Percentiles rank a stretch among this genome's conserved stretches.
Evolutionary conservation across 139 green algal genomes (phyloP).

Genomic region (Raphidocelis subcapitata): DNA sequence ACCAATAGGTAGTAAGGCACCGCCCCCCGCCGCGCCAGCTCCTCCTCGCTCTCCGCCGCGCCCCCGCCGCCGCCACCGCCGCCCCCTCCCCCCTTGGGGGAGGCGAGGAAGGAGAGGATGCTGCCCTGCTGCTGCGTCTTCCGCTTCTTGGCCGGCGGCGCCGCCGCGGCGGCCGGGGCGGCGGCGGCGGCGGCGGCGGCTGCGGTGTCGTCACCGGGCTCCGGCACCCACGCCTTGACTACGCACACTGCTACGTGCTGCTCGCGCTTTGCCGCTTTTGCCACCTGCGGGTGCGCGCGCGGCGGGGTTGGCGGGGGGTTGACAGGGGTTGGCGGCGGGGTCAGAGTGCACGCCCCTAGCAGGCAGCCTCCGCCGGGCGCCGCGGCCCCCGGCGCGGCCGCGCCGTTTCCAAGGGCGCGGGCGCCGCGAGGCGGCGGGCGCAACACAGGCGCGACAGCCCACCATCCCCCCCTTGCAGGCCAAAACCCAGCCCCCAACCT

Average conservation of each 20-base stretch:
- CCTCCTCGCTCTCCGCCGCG: background rate
- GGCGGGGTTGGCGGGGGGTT: background rate
- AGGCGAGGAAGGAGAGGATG: background rate
- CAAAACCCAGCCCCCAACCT: background rate
- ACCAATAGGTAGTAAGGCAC: conserved; percentile 50
- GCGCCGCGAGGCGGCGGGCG: background rate
- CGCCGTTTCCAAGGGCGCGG: background rate
- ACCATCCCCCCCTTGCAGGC: background rate
- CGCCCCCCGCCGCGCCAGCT: conserved; percentile 4
- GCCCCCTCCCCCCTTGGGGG: background rate
- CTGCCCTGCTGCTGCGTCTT: conserved; percentile 1
- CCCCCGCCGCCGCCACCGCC: background rate
- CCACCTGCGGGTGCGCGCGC: conserved; percentile 11
- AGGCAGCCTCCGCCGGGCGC: no score
- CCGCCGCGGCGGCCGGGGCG: conserved; percentile 17
- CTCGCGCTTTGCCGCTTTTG: conserved; percentile 54
- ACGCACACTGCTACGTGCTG: conserved; percentile 59
- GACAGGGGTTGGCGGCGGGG: background rate
- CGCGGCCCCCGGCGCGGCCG: no score
- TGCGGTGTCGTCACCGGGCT: conserved; percentile 2
- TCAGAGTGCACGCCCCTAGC: no score
- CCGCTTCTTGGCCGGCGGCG: background rate
- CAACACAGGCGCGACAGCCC: background rate
- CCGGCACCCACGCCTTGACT: conserved; percentile 33
- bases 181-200: conserved; percentile 8